phyloP scores from a whole-genome alignment of 2,329 filamentous ascomycete genomes.

The Fusarium dimerum region DNA sequence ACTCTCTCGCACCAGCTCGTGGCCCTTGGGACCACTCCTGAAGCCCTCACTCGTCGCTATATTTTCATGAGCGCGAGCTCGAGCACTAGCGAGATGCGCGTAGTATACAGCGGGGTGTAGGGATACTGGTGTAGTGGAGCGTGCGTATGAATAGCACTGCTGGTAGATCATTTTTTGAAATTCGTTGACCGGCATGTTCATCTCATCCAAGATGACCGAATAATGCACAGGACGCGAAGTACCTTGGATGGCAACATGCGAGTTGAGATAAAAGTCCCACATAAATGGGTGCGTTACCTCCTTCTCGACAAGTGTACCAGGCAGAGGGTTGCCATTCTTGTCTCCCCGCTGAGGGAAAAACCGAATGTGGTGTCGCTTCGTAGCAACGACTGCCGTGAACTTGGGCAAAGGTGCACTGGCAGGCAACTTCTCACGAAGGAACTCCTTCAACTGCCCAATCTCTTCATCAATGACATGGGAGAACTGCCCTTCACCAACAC shows the following conservation, averaged over 20 bases:
- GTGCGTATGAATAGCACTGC: constrained; percentile 89
- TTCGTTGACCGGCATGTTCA: constrained; percentile 63
- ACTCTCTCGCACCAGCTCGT: constrained; percentile 40
- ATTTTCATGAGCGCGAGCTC: constrained; percentile 74
- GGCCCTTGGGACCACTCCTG: constrained; percentile 45
- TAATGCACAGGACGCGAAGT: constrained; percentile 93
- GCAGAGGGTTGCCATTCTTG: constrained; percentile 77
- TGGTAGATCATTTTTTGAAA: constrained; percentile 91
- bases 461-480: constrained; percentile 78
- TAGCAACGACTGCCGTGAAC: constrained; percentile 84
- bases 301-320: constrained; percentile 83
- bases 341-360: constrained; percentile 80
- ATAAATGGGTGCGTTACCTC: constrained; percentile 91
- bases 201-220: constrained; percentile 83
- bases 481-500: constrained; percentile 87
- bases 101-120: constrained; percentile 92
- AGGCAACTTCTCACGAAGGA: constrained; percentile 46
- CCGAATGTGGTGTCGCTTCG: constrained; percentile 91
- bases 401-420: constrained; percentile 50
- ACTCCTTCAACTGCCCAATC: constrained; percentile 67
- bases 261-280: constrained; percentile 77
- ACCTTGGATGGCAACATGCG: constrained; percentile 79
- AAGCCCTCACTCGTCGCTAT: constrained; percentile 46
- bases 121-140: constrained; percentile 91
- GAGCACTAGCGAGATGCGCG: constrained; percentile 82